Base-by-base conservation (phyloP, 2,329 filamentous ascomycete species). In the Sporothrix sp. region DNA sequence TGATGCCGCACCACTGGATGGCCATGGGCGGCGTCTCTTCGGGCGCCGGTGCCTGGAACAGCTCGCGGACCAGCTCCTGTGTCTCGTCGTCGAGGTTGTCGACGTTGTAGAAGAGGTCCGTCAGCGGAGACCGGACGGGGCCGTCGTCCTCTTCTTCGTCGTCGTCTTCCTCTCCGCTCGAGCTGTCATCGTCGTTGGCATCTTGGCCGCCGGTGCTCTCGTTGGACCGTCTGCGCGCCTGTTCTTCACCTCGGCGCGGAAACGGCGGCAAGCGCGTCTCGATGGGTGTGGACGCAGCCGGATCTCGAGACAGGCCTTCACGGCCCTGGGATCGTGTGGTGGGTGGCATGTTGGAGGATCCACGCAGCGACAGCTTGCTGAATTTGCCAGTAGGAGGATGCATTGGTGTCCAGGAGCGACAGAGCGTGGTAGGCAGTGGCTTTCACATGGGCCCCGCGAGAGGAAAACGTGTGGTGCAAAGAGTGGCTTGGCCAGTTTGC, bases 1-100 rank as follows among this genome's bases (percentile, higher is more conserved):
- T 61, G 20, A 56, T 27, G 35, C 71, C 68, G 52, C 75, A 79
- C 50, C 69, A 69, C 56, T 76, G 70, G 7, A 79, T 62, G 0
- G 69, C 65, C 52, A 80, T 70, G 52, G 68, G 67, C 2, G 75
- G 72, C 0, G 74, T 69, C 10, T 74, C 69, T 28, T 63, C 57
- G 20, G 52, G 51, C 0, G 56, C 44, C 2, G 50, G 43, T 11
- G 58, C 52, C 21, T 58, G 64, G 54, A 77, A 73, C 21, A 71
- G 64, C 43, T 71, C 69, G 14, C 70, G 65, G 8, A 77, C 66
- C 1, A 57, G 42, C 32, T 57, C 55, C 16, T 55, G 38, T 4
- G 43, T 51, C 28, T 57, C 56, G 38, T 58, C 56, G 54, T 64
- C 61, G 11, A 68, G 61, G 16, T 53, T 52, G 35, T 62, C 59